Percentiles rank a stretch among this genome's conserved stretches.
Evolutionary conservation across 75 land plant genomes (phyloP).

Genomic region (Picea glauca): DNA sequence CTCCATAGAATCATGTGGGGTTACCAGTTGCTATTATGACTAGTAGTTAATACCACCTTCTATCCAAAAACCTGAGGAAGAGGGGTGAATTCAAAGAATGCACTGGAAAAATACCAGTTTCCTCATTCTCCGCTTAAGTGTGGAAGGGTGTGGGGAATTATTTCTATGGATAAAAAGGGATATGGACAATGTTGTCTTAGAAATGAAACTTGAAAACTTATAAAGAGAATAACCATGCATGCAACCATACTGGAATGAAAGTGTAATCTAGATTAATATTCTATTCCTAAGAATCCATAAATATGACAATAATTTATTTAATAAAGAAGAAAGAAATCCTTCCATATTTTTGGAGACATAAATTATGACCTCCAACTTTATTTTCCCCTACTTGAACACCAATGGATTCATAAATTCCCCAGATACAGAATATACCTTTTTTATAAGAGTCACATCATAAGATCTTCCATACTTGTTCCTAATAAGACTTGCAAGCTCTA

Average conservation of each 20-base stretch:
- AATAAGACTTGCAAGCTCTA: conserved; percentile 90
- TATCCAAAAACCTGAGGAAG: too few relatives aligned
- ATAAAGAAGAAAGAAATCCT: not conserved
- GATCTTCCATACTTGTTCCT: conserved; percentile 97
- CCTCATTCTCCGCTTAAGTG: too few relatives aligned
- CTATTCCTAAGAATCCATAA: not conserved
- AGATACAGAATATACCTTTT: conserved; percentile 56
- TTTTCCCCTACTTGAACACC: not conserved
- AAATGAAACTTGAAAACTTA: too few relatives aligned
- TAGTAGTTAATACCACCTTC: too few relatives aligned
- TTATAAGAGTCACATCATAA: conserved; percentile 95
- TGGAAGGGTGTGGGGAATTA: too few relatives aligned
- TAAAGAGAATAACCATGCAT: not conserved
- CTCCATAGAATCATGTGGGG: too few relatives aligned
- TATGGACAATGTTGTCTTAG: too few relatives aligned
- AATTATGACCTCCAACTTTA: not conserved
- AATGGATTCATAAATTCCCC: not conserved
- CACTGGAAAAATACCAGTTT: too few relatives aligned
- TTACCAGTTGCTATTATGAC: too few relatives aligned
- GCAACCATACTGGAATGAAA: not conserved
- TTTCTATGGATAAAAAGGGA: too few relatives aligned
- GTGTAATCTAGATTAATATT: not conserved
- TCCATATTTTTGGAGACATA: too few relatives aligned
- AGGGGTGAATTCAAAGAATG: too few relatives aligned
- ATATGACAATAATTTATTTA: not conserved